phyloP scores from a whole-genome alignment of 306 rosid genomes.

The Morella rubra region DNA sequence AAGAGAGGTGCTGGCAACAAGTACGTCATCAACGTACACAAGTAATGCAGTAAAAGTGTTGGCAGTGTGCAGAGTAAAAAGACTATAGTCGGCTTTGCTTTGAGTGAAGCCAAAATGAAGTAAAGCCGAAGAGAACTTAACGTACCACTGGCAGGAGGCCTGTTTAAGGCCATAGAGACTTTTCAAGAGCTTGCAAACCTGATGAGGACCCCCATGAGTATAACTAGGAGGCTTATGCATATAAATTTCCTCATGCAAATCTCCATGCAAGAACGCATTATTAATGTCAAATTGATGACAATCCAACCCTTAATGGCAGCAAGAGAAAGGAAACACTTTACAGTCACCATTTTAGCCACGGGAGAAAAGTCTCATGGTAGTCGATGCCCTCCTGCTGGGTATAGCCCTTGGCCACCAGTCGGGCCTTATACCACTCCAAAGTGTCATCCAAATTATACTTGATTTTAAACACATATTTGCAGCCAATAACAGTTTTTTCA shows the following conservation, averaged over 20 bases:
- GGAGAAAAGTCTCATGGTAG: too few species aligned
- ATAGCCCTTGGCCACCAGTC: too few species aligned
- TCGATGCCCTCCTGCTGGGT: too few species aligned
- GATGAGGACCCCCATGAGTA: neutral
- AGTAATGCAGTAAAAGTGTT: neutral
- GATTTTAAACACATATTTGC: neutral
- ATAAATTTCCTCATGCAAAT: neutral
- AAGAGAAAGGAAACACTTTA: too few species aligned
- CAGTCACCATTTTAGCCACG: neutral
- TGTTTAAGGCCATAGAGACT: too few species aligned
- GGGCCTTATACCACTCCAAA: neutral
- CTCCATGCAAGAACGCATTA: too few species aligned
- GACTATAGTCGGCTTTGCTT: neutral
- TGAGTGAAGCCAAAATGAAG: neutral
- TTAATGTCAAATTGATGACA: too few species aligned
- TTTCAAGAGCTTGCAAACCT: neutral
- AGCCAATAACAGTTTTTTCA: neutral
- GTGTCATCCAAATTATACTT: neutral
- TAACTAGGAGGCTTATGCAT: neutral
- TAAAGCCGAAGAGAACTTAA: neutral
- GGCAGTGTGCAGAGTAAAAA: neutral
- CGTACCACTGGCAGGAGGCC: neutral
- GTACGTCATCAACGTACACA: neutral
- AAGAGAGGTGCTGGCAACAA: neutral
- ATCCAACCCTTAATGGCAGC: too few species aligned